Base-by-base conservation (phyloP, 2,329 filamentous ascomycete genomes). In the Calycina herbarum region DNA sequence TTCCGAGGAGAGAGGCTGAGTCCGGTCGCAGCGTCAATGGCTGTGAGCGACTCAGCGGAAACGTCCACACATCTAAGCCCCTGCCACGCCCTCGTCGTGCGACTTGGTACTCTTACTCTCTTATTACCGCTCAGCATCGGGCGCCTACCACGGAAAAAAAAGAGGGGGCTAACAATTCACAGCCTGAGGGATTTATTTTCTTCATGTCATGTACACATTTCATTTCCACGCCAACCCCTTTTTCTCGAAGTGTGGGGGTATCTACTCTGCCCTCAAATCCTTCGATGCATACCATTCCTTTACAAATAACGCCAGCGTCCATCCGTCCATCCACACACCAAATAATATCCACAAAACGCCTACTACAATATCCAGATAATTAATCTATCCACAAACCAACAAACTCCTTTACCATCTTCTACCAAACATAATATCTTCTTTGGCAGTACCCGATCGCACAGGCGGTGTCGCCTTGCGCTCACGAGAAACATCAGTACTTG, bases 341-440 rank as follows among this genome's bases (percentile, higher is more conserved):
- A 59, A 40, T 8, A 60, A 24, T 17, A n/a, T 60, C 45, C n/a
- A 24, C 24, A 11, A 24, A 24, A 24, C 57, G 33, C 58, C 40
- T 13, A 29, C 20, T 40, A 40, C 29, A 40, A n/a, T 60, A 60
- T 29, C 20, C 40, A 64, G 40, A 29, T 57, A 27, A 31, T n/a
- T 56, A 64, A 40, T 59, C 56, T 57, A 60, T 48, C 27, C 27
- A 24, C n/a, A 61, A 51, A 27, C 11, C 38, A 38, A 38, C 38
- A 6, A 61, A 56, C 24, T n/a, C 54, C 29, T 58, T 24, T 69
- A 76, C 74, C 75, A 76, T 61, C 74, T 60, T 66, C 74, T 70
- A 57, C 74, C 73, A 70, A 74, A 76, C n/a, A 76, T 66, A 31
- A 51, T 64, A 69, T 76, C 71, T 62, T 76, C 75, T 40, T 69